These are phyloP conservation scores for Rosa lucieae DNA, from an alignment of 306 rosid species.

Conservation along the genomic window DNA sequence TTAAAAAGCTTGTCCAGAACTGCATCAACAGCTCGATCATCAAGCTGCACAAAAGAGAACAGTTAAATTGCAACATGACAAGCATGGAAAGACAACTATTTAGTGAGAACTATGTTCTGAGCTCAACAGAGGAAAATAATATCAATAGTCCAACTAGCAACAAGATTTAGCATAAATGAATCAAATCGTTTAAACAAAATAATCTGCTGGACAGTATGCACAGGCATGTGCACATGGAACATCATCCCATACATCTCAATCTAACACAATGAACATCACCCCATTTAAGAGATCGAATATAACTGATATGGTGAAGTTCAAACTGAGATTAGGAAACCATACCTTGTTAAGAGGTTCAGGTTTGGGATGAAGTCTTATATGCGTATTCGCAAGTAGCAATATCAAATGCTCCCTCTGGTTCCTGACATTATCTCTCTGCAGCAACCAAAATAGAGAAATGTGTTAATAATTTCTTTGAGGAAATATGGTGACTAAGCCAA, in stretches of 20 bases:
- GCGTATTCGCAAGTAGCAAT: constrained; percentile 82
- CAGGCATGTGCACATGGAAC: background rate
- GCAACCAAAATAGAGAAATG: constrained; percentile 34
- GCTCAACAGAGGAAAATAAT: background rate
- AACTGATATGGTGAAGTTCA: background rate
- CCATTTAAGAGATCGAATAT: background rate
- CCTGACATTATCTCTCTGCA: constrained; percentile 90
- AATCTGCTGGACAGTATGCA: background rate
- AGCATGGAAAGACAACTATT: background rate
- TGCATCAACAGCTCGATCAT: constrained; percentile 80
- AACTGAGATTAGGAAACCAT: constrained; percentile 27
- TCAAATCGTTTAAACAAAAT: background rate
- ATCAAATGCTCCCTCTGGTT: constrained; percentile 96
- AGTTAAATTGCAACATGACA: constrained; percentile 26
- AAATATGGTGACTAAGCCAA: constrained; percentile 8
- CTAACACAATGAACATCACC: background rate
- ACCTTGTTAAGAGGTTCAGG: constrained; percentile 96
- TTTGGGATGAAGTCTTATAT: constrained; percentile 86
- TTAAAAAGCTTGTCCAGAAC: constrained; percentile 75
- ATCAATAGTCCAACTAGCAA: background rate
- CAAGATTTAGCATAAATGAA: constrained; percentile 7
- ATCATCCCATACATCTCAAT: background rate
- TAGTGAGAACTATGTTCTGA: background rate
- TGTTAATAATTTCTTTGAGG: constrained; percentile 16
- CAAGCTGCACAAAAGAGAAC: constrained; percentile 60